Base-by-base conservation (phyloP, 495 filamentous ascomycete genomes). In the Xylaria venustula region DNA sequence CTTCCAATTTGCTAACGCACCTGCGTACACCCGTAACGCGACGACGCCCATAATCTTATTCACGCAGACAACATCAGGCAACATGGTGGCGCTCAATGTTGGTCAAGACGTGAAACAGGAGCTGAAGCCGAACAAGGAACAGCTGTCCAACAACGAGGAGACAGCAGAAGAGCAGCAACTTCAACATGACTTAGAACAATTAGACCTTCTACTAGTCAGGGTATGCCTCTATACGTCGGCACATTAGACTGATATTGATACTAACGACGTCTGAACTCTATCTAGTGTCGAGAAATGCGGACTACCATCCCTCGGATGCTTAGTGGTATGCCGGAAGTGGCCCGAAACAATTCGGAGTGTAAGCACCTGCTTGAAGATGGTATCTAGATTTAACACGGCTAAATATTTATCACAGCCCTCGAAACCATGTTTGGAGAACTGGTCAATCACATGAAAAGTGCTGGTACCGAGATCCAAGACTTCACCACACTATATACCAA, bases 181-280 rank as follows among this genome's bases (percentile, higher is more conserved):
- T 14, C 65, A 75, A 20, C 68, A 67, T 19, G 67, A 64, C 17
- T 59, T 79, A 37, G 59, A 72, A 34, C 67, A 70, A 17, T 62
- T 79, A 36, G 74, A 77, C 40, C 52, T 72, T 54, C 62, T 78
- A 28, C 75, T 78, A 58, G 63, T 71, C 42, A 71, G 76, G 73
- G 76, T 67, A 73, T 25, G 60, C 3, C 36, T 41, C 6, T 12
- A 40, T 15, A 40, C 37, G 14, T 9, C 14, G 37, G 37, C 15
- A 3, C 14, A 8, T 15, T 15, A n/a, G n/a, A n/a, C n/a, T n/a
- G n/a, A n/a, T n/a, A n/a, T n/a, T n/a, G n/a, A n/a, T n/a, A n/a
- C n/a, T n/a, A n/a, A n/a, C 37, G 37, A 40, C 15, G 3, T 3
- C 37, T 40, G 14, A 40, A 40, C 7, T 34, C 11, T 30, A 30